Evolutionary conservation across 2,329 filamentous ascomycete species (phyloP), one percentile per base, ranked within the genome.

Genomic region (Cadophora luteo-olivacea): DNA sequence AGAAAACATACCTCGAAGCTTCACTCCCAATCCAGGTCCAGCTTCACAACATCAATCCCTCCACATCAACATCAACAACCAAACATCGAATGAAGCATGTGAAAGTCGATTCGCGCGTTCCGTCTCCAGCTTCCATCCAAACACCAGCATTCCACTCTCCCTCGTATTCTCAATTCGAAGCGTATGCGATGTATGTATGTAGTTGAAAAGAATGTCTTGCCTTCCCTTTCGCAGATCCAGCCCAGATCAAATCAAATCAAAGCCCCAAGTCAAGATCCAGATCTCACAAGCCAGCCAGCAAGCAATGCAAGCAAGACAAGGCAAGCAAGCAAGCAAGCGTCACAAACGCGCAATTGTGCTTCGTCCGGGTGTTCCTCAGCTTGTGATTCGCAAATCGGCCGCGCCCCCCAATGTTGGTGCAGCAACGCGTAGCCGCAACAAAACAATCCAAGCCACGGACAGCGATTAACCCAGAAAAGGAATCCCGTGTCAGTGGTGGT

Each of bases 11-110:
- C 57, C 57, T 60, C 36, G 19, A 25, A 25, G 1, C 57, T 60
- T 25, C n/a, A 60, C 33, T 8, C 45, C 45, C 4, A 19, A 11
- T 49, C 45, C 57, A 16, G 22, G 12, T 16, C 57, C 57, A 60
- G 22, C 57, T 38, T 60, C 57, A 60, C 57, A 60, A 60, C 57
- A 60, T 60, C 57, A 60, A 41, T 29, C 57, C 36, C 57, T 25
- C 38, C 57, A 41, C 33, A 36, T 41, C 57, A 41, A 45, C 22
- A 58, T 22, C 16, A 41, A 45, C 36, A 58, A 11, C 11, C 55
- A 45, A 45, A 24, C 22, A 38, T 41, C 33, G 33, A 9, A 38
- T 38, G 36, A 38, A 41, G 57, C 57, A 60, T 60, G 57, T 60
- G 57, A 60, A 45, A 38, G 36, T 14, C 7, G 45, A 14, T 49